Evolutionary conservation across 495 filamentous ascomycete species (phyloP).

Genomic region (Penicillium argentinense): DNA sequence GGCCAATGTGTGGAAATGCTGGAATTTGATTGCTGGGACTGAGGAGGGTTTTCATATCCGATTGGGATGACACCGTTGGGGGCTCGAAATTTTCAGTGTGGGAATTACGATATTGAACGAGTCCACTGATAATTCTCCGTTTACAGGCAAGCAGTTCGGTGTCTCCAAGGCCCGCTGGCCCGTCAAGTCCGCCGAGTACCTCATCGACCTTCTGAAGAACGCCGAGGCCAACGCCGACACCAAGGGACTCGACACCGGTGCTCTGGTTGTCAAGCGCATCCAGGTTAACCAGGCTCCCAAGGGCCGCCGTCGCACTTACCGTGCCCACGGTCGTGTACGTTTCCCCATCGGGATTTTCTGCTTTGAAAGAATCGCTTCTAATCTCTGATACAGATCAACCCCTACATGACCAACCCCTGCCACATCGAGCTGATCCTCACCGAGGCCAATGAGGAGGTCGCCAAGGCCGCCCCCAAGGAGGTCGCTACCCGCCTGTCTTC

Average conservation of each 20-base stretch:
- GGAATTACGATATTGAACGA: constrained; percentile 5
- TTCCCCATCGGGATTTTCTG: too few relatives aligned
- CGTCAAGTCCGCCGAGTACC: constrained; percentile 97
- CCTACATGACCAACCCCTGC: constrained; percentile 99
- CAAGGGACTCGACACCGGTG: constrained; percentile 97
- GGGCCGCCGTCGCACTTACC: constrained; percentile 96
- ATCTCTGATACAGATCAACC: constrained; percentile 74
- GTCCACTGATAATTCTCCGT: constrained; percentile 24
- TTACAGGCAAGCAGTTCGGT: constrained; percentile 94
- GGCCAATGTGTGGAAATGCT: constrained; percentile 4
- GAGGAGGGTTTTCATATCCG: neutral
- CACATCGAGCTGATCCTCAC: constrained; percentile 99
- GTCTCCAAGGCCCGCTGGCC: constrained; percentile 97
- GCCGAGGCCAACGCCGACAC: constrained; percentile 98
- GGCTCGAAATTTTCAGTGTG: constrained; percentile 17
- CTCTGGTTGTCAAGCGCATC: constrained; percentile 98
- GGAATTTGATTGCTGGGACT: neutral
- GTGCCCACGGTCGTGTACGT: constrained; percentile 99
- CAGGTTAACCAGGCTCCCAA: constrained; percentile 99
- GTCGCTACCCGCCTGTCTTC: constrained; percentile 67
- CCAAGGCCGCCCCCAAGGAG: constrained; percentile 69
- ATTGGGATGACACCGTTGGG: constrained; percentile 22
- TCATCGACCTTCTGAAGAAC: constrained; percentile 96
- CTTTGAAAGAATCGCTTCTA: too few relatives aligned
- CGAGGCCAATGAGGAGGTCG: constrained; percentile 82